A percentile compares a stretch with the other conserved stretches of the same genome.
Conservation (phyloP, 2,329 filamentous ascomycete species). For the Diplodia mutila region DNA sequence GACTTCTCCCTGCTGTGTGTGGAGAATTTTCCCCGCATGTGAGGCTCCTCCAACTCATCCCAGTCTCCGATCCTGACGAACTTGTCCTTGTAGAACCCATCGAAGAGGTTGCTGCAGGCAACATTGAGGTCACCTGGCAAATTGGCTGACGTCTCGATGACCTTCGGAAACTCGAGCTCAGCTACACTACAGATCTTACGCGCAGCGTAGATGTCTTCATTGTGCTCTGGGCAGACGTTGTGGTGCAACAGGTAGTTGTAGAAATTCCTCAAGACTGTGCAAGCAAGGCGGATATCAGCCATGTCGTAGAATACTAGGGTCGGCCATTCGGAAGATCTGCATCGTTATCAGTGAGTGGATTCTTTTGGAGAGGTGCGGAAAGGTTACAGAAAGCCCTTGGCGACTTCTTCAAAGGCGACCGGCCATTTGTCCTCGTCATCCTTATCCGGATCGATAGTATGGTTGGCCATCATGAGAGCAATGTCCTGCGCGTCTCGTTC, state of each 20-base stretch:
- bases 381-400: conserved; percentile 75
- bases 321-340: conserved; percentile 57
- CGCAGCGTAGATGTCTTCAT: conserved; percentile 67
- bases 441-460: conserved; percentile 58
- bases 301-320: conserved; percentile 59
- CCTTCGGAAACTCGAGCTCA: conserved; percentile 66
- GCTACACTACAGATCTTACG: conserved; percentile 68
- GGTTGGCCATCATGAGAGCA: conserved; percentile 65
- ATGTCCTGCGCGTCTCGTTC: conserved; percentile 67
- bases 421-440: conserved; percentile 62
- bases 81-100: conserved; percentile 53
- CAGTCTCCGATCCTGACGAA: conserved; percentile 50
- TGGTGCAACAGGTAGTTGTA: conserved; percentile 85
- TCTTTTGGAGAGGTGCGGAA: not conserved
- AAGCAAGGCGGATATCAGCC: conserved; percentile 60
- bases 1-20: conserved; percentile 48
- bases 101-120: conserved; percentile 72
- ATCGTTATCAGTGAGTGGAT: conserved; percentile 30
- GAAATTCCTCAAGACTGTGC: conserved; percentile 78
- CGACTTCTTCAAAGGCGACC: conserved; percentile 80
- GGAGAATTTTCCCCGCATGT: conserved; percentile 19
- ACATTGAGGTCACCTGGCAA: conserved; percentile 81
- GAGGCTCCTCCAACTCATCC: conserved; percentile 34
- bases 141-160: conserved; percentile 53
- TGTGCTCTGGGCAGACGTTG: conserved; percentile 82